These are phyloP conservation scores for Colletotrichum nymphaeae DNA, from an alignment of 2,329 filamentous ascomycete genomes.

Conservation along the genomic window DNA sequence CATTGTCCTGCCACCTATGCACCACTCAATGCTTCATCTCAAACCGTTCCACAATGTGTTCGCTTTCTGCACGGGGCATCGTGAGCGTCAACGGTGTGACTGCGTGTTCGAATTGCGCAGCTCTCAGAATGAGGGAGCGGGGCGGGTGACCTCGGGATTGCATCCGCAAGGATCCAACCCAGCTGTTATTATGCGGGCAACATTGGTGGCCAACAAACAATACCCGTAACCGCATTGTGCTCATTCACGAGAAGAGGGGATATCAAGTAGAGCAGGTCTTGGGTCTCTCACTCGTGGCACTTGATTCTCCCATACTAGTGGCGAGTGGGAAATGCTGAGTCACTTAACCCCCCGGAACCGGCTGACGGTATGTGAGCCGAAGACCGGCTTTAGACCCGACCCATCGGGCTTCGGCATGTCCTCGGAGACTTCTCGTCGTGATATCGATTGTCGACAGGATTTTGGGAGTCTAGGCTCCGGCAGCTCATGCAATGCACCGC, in stretches of 20 bases:
- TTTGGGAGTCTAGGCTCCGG: too few relatives aligned
- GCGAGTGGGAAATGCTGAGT: neutral
- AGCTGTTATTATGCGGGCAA: neutral
- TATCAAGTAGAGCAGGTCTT: neutral
- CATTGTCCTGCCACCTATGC: neutral
- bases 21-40: neutral
- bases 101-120: neutral
- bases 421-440: conserved; percentile 37
- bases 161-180: conserved; percentile 10
- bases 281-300: neutral
- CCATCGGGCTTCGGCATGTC: conserved; percentile 12
- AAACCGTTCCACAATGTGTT: neutral
- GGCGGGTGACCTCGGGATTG: conserved; percentile 2
- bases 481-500: neutral
- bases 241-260: neutral
- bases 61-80: neutral
- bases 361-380: neutral
- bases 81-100: neutral
- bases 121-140: conserved; percentile 1
- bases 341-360: neutral
- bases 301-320: neutral
- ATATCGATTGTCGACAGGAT: neutral
- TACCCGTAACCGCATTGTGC: too few relatives aligned
- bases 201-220: neutral
- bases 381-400: neutral